phyloP scores from a whole-genome alignment of 192 early-diverging fungal species.

The Dissophora ornata region DNA sequence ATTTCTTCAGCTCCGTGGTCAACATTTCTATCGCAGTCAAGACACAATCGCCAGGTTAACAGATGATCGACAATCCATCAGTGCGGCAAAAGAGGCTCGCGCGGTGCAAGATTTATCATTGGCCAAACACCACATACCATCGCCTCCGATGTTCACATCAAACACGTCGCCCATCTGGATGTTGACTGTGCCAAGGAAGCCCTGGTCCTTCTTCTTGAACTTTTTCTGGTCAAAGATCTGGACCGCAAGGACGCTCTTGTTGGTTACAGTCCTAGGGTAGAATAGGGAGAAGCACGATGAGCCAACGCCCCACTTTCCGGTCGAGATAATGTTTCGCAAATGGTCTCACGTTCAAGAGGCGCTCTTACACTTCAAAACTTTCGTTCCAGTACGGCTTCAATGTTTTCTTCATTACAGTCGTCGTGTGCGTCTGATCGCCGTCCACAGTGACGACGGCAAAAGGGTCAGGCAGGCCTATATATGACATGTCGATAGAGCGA shows the following conservation, averaged over 20 bases:
- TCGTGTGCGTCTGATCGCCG: conserved; percentile 94
- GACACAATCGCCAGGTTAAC: background rate
- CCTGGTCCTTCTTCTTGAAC: conserved; percentile 90
- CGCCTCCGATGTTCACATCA: conserved; percentile 78
- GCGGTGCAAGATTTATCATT: too few relatives aligned
- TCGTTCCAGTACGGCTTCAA: conserved; percentile 98
- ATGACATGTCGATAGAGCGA: too few relatives aligned
- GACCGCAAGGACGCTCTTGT: conserved; percentile 83
- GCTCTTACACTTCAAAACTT: conserved; percentile 75
- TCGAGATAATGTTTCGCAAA: too few relatives aligned
- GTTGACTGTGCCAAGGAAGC: conserved; percentile 92
- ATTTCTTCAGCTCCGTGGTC: conserved; percentile 87
- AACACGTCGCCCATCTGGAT: conserved; percentile 85
- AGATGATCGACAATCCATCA: background rate
- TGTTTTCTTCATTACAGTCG: conserved; percentile 86
- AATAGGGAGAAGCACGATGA: background rate
- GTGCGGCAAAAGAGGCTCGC: too few relatives aligned
- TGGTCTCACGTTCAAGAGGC: too few relatives aligned
- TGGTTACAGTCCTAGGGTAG: conserved; percentile 70
- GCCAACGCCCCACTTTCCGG: too few relatives aligned
- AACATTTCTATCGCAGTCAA: conserved; percentile 72
- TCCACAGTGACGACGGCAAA: conserved; percentile 97
- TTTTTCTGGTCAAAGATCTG: conserved; percentile 98
- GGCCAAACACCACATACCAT: conserved; percentile 47
- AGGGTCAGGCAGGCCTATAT: conserved; percentile 88